Conservation (phyloP, 2,329 filamentous ascomycete species). For the Fusarium euwallaceae region DNA sequence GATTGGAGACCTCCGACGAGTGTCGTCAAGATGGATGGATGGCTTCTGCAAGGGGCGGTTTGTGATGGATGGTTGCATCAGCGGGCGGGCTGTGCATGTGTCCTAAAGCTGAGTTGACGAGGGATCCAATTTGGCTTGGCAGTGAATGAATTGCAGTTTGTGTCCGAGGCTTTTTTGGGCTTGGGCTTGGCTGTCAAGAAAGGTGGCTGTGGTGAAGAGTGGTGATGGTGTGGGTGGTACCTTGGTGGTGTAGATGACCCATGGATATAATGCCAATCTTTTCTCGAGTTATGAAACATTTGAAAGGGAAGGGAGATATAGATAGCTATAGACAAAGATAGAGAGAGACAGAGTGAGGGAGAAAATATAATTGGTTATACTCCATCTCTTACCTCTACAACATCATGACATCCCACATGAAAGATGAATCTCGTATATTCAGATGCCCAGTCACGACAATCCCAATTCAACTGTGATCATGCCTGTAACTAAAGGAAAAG, state of each 20-base stretch:
- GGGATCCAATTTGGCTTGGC: not conserved
- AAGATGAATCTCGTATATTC: not conserved
- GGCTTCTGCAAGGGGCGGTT: slow-evolving; percentile 22
- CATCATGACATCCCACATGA: not conserved
- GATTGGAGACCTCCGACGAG: not conserved
- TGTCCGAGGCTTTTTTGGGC: not conserved
- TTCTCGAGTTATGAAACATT: not conserved
- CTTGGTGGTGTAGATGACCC: not conserved
- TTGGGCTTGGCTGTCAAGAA: not conserved
- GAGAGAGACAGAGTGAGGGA: not conserved
- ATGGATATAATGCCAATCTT: not conserved
- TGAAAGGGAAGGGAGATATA: not conserved
- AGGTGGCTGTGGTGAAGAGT: not conserved
- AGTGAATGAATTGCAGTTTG: not conserved
- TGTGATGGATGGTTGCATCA: not conserved
- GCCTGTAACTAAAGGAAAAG: not conserved
- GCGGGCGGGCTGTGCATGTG: not conserved
- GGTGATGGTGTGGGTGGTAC: not conserved
- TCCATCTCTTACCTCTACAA: not conserved
- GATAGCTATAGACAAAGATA: not conserved
- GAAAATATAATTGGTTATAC: not conserved
- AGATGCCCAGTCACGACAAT: not conserved
- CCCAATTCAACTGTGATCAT: not conserved
- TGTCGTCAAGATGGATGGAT: not conserved
- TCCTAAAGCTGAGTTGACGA: not conserved